Evolutionary conservation across 78 protist species (phyloP).

Genomic region (Cyanophora paradoxa): DNA sequence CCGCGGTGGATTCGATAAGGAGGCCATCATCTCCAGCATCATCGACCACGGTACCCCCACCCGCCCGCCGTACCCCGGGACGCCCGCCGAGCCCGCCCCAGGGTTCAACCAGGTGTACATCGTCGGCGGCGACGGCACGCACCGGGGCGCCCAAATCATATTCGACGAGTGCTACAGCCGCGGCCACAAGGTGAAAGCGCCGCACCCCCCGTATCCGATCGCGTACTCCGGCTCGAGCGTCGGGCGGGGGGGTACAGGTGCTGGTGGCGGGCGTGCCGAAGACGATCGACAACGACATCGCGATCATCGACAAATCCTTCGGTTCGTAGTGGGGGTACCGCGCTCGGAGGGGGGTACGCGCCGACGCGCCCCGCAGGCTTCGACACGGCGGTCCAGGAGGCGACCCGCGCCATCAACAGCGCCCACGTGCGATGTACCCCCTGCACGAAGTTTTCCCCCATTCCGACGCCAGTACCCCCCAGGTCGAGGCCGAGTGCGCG

Average conservation of each 20-base stretch:
- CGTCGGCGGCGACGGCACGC: constrained; percentile 21
- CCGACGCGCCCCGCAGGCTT: not conserved
- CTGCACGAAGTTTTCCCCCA: no score
- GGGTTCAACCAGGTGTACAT: not conserved
- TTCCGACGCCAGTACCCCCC: no score
- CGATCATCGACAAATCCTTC: not conserved
- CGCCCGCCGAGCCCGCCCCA: no score
- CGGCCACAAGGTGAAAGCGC: not conserved
- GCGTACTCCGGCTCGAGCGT: constrained; percentile 9
- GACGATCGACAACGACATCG: no score
- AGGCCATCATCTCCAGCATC: not conserved
- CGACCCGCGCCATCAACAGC: not conserved
- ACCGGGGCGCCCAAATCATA: not conserved
- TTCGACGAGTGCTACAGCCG: no score
- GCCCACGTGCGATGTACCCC: no score
- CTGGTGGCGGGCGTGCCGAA: no score
- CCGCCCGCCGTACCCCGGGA: not conserved
- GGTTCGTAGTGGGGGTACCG: not conserved
- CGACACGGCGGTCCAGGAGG: not conserved
- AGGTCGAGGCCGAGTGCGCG: not conserved
- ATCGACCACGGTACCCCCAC: no score
- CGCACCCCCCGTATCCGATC: not conserved
- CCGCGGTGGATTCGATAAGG: not conserved
- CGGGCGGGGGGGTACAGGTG: no score
- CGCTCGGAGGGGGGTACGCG: not conserved